Evolutionary conservation across 2,329 filamentous ascomycete genomes (phyloP), one percentile per base, ranked within the genome.

Genomic region (Trichoderma lentiforme): DNA sequence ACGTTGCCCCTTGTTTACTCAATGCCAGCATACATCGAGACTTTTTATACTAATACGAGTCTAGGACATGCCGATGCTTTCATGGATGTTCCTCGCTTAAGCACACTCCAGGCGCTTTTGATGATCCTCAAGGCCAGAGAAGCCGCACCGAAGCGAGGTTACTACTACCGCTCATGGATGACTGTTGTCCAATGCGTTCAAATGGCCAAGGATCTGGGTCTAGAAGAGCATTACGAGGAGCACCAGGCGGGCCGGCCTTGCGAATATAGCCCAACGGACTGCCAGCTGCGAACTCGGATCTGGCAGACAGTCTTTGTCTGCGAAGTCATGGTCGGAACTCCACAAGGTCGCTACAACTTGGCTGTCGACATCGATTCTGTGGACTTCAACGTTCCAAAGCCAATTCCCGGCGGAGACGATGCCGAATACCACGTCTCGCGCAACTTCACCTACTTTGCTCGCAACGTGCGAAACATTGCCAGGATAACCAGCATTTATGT

Each of bases 141-240:
- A 81, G 92, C 93, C n/a, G 90, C 92, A 9, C 95, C 95, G 0
- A 97, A 97, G 79, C 90, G 93, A 73, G 96, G 96, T 1, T 98
- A 98, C 79, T 98, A 96, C 81, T 98, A 96, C 82, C 91, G 95
- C 47, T 98, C 96, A 0, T 98, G 96, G 95, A 97, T 98, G 90
- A 93, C 93, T 6, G 90, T 97, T 24, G 95, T 97, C 68, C 93
- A 95, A 73, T 94, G 95, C 74, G 92, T 97, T 8, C 92, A 94
- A 61, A 97, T 98, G 93, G 94, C 90, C 30, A 96, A 97, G 78
- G 95, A 98, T 79, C 85, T 98, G 36, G 93, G 94, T 24, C 84
- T 98, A 6, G 91, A 98, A 78, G 94, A 97, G 74, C 95, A 98
- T 82, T 90, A 90, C 73, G 90, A 92, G 72, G 89, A 91, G 58